These are phyloP conservation scores for Annulohypoxylon truncatum DNA, from an alignment of 2,329 filamentous ascomycete species.

Conservation along the genomic window DNA sequence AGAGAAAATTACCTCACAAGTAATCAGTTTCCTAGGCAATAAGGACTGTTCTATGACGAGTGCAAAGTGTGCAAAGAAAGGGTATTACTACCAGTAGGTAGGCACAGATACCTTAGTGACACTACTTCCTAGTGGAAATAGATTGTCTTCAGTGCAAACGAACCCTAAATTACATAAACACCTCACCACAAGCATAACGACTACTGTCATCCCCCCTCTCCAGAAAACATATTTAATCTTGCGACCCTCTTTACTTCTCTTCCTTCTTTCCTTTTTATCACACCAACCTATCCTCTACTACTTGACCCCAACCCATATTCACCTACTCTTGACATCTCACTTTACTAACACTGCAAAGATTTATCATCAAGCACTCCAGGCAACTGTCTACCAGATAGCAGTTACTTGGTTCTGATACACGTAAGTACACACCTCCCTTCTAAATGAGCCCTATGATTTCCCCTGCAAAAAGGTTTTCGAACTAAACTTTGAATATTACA, in stretches of 20 bases:
- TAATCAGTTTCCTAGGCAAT: neutral
- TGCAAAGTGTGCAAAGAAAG: neutral
- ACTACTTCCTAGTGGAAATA: neutral
- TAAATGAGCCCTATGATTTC: neutral
- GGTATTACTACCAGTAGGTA: neutral
- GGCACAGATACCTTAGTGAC: neutral
- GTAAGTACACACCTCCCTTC: neutral
- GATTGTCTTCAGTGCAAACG: conserved; percentile 7
- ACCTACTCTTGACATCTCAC: neutral
- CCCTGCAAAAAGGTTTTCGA: neutral
- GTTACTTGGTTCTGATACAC: neutral
- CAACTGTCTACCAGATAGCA: neutral
- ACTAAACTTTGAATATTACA: neutral
- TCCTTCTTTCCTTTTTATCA: neutral
- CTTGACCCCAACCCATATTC: neutral
- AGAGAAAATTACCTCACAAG: neutral
- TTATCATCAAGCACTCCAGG: neutral
- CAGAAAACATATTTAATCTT: neutral
- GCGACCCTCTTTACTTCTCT: neutral
- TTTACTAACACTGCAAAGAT: neutral
- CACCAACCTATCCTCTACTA: neutral
- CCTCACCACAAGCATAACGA: neutral
- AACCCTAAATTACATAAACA: neutral
- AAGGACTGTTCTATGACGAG: neutral
- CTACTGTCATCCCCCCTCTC: neutral